These are phyloP conservation scores for Pleurotus tuber-regium DNA, from an alignment of 768 basidiomycete genomes.

Conservation along the genomic window DNA sequence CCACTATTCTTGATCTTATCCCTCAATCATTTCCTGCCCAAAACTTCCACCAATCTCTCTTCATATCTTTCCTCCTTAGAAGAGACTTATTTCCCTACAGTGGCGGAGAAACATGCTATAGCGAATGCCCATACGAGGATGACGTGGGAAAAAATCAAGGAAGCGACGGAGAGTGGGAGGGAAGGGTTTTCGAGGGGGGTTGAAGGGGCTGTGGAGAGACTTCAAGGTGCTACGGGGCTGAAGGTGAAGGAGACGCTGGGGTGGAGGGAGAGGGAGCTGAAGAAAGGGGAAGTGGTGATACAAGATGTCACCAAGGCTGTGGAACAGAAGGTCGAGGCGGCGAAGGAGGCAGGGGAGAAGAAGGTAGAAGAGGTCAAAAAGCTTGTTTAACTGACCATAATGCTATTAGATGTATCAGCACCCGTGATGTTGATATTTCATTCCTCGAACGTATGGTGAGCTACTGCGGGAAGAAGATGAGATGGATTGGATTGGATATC, in stretches of 20 bases:
- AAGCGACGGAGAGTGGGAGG: slow-evolving; percentile 45
- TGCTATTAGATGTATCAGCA: too few species aligned
- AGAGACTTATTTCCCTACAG: slow-evolving; percentile 60
- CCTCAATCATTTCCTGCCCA: slow-evolving; percentile 82
- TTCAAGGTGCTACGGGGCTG: slow-evolving; percentile 73
- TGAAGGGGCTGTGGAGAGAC: slow-evolving; percentile 42
- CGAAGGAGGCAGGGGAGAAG: neutral
- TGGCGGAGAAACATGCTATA: slow-evolving; percentile 67
- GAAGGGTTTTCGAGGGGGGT: slow-evolving; percentile 44
- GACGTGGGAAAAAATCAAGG: slow-evolving; percentile 56
- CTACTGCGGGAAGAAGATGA: too few species aligned
- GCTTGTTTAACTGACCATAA: too few species aligned
- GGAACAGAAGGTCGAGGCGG: neutral
- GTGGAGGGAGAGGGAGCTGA: slow-evolving; percentile 28
- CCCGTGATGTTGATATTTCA: too few species aligned
- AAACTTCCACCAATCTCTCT: slow-evolving; percentile 69
- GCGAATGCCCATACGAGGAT: slow-evolving; percentile 59
- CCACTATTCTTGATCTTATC: slow-evolving; percentile 70
- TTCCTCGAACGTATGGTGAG: too few species aligned
- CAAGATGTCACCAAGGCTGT: neutral
- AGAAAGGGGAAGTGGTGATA: slow-evolving; percentile 9
- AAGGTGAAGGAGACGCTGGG: slow-evolving; percentile 63
- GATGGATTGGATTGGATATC: too few species aligned
- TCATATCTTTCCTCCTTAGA: slow-evolving; percentile 69
- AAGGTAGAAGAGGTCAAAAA: neutral